These are phyloP conservation scores for Aspergillus costaricaensis DNA, from an alignment of 2,329 filamentous ascomycete genomes.

Conservation along the genomic window DNA sequence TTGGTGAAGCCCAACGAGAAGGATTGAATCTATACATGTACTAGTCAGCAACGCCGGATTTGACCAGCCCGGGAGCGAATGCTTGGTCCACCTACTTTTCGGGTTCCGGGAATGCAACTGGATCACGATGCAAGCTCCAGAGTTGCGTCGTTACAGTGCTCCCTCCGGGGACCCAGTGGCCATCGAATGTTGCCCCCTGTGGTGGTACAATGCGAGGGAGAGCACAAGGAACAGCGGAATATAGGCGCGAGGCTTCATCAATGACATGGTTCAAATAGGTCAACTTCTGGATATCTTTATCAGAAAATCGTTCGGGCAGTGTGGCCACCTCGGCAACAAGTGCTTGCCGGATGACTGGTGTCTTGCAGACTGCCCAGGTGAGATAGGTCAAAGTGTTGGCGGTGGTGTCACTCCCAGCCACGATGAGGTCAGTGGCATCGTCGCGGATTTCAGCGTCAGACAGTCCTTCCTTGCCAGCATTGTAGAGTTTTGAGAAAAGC, in stretches of 20 bases:
- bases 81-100: conserved; percentile 48
- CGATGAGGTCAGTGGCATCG: conserved; percentile 50
- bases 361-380: conserved; percentile 25
- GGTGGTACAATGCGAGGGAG: conserved; percentile 56
- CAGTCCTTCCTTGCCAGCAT: conserved; percentile 27
- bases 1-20: conserved; percentile 28
- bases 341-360: conserved; percentile 17
- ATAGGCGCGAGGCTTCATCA: conserved; percentile 60
- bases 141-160: conserved; percentile 55
- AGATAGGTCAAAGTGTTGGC: conserved; percentile 53
- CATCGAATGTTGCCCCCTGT: conserved; percentile 45
- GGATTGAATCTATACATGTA: conserved; percentile 27
- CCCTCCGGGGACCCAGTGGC: conserved; percentile 52
- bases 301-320: conserved; percentile 17
- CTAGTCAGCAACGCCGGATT: conserved; percentile 42
- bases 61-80: not conserved
- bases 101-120: conserved; percentile 52
- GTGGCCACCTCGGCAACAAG: conserved; percentile 22
- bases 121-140: conserved; percentile 59
- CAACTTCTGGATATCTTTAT: conserved; percentile 52
- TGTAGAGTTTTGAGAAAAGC: conserved; percentile 31
- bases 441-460: conserved; percentile 38
- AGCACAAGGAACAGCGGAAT: conserved; percentile 58
- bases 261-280: conserved; percentile 59
- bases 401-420: conserved; percentile 57